Base-by-base conservation (phyloP, 768 basidiomycete species). In the Serendipita sp. region DNA sequence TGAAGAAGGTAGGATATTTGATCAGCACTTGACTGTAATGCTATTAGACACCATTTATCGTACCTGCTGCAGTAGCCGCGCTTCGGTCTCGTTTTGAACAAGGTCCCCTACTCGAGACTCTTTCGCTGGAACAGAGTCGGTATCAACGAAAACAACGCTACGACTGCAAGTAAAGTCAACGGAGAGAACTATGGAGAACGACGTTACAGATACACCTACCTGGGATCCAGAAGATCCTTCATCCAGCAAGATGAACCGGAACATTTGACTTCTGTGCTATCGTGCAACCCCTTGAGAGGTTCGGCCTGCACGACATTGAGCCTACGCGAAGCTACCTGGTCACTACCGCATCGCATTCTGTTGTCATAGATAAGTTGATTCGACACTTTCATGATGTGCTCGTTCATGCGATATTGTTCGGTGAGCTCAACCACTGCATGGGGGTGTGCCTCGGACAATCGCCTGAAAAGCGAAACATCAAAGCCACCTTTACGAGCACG, bases 341-440 rank as follows among this genome's bases (percentile, higher is more conserved):
- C 81, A 9, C 81, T 85, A 3, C 95, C 96, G 70, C 92, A 95
- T 51, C 75, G 77, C 43, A 97, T 76, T 20, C 85, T 79, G 63
- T 86, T 81, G 9, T 79, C 75, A 68, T 98, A 98, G 9, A 97
- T 84, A 51, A 98, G 82, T 62, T 77, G 78, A 71, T 97, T 98
- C 1, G 89, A 90, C 7, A 98, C 75, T 9, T 80, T 70, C 94
- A 97, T 97, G 70, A 98, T 96, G 65, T 95, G 92, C 62, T 81
- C 81, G 72, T 95, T 97, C 96, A 98, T 98, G 48, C 96, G 80
- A 70, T 98, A 99, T 70, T 99, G 96, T 63, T 86, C 79, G 0
- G 82, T 78, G 44, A 99, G 79, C 66, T 96, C 89, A 24, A 88
- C 82, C 33, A 96, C 88, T 1, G 92, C 83, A 22, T 84, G 74